These are phyloP conservation scores for Uronychia setigera DNA, from an alignment of 73 alveolate species.

Conservation along the genomic window DNA sequence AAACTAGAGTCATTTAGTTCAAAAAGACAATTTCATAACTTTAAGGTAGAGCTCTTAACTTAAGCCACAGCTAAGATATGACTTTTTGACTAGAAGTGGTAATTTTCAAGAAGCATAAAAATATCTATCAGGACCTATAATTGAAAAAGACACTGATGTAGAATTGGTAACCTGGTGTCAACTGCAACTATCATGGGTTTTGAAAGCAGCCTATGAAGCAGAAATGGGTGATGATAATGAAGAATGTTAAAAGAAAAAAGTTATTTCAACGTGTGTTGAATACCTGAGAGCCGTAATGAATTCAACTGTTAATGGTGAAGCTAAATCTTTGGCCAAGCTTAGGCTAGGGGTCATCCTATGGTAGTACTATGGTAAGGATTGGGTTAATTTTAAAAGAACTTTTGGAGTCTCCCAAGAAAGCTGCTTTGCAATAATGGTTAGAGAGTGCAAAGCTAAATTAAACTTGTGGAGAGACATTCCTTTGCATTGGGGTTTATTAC, in stretches of 20 bases:
- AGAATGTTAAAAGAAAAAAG: not conserved
- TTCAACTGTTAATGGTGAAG: not conserved
- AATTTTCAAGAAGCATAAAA: not conserved
- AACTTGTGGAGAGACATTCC: not conserved
- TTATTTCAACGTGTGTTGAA: not conserved
- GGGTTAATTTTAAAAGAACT: too few species aligned
- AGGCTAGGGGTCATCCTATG: not conserved
- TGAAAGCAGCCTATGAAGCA: too few species aligned
- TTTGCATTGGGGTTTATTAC: not conserved
- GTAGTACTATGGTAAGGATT: not conserved
- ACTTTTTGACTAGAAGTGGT: not conserved
- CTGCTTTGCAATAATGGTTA: not conserved
- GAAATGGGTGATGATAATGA: too few species aligned
- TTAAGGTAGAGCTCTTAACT: too few species aligned
- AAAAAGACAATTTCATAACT: too few species aligned
- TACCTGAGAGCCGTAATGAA: not conserved
- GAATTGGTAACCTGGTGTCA: not conserved
- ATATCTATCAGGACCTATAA: not conserved
- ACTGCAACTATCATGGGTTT: not conserved
- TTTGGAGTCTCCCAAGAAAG: not conserved
- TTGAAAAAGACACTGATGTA: not conserved
- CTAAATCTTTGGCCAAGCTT: not conserved
- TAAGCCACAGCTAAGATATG: not conserved
- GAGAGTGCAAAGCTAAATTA: not conserved
- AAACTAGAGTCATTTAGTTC: too few species aligned